A percentile compares a stretch with the other conserved stretches of the same genome.
Conservation (phyloP, 306 rosid genomes). For the Ormosia emarginata region DNA sequence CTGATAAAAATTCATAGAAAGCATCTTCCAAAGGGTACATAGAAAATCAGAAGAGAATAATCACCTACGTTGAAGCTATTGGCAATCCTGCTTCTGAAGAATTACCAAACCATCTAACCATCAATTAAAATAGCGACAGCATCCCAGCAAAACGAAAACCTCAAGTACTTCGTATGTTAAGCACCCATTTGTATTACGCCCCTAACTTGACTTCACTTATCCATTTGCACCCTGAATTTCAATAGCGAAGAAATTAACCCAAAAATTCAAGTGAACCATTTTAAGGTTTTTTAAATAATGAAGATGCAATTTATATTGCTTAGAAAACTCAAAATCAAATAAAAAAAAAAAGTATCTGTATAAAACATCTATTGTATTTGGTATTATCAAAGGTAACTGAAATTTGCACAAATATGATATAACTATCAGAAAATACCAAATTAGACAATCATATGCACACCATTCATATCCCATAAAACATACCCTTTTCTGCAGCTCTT, state of each 20-base stretch:
- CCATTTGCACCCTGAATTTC: constrained; percentile 39
- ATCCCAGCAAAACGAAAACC: constrained; percentile 29
- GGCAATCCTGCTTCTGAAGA: constrained; percentile 33
- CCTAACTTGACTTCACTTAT: constrained; percentile 34
- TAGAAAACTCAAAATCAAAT: constrained; percentile 4
- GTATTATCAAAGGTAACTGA: background rate
- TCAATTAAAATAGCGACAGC: constrained; percentile 27
- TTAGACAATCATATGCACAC: background rate
- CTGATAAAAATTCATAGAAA: constrained; percentile 15
- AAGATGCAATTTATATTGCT: background rate
- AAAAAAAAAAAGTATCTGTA: background rate
- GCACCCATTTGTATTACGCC: constrained; percentile 35
- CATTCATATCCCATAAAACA: background rate
- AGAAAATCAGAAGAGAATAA: constrained; percentile 26
- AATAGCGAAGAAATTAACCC: constrained; percentile 16
- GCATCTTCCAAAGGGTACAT: constrained; percentile 6
- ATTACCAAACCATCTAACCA: constrained; percentile 30
- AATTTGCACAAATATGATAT: background rate
- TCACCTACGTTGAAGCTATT: constrained; percentile 32
- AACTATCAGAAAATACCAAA: constrained; percentile 14
- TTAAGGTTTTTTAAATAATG: background rate
- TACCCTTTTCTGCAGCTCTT: background rate
- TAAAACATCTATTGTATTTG: background rate
- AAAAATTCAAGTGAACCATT: background rate
- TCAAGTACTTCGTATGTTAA: constrained; percentile 9